Conservation (phyloP, 352 stramenopile genomes). For the Phytophthora melonis region DNA sequence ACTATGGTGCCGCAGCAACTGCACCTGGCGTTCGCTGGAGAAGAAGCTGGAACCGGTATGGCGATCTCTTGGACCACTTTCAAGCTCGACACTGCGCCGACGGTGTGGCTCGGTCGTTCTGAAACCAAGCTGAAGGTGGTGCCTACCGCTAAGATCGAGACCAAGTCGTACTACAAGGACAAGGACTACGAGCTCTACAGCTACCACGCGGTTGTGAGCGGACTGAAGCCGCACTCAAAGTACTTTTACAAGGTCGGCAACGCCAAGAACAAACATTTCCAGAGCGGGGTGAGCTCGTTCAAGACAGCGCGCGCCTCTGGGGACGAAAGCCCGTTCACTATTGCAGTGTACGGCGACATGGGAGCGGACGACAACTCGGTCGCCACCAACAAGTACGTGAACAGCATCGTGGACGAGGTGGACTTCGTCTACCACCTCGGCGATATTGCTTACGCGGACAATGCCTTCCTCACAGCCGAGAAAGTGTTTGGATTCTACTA, state of each 20-base stretch:
- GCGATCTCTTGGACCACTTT: constrained; percentile 51
- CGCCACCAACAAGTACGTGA: constrained; percentile 48
- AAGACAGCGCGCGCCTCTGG: not conserved
- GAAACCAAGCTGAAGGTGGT: constrained; percentile 19
- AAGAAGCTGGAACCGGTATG: constrained; percentile 39
- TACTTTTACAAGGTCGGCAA: not conserved
- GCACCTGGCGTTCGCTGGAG: constrained; percentile 54
- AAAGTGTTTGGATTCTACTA: constrained; percentile 42
- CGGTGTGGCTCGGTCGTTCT: constrained; percentile 38
- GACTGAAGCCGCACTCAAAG: not conserved
- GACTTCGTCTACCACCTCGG: constrained; percentile 48
- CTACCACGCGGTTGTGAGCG: not conserved
- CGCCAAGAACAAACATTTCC: not conserved
- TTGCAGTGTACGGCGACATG: constrained; percentile 44
- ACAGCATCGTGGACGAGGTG: constrained; percentile 28
- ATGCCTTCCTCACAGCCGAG: constrained; percentile 31
- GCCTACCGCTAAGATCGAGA: constrained; percentile 15
- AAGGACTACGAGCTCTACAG: constrained; percentile 51
- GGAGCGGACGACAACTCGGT: constrained; percentile 36
- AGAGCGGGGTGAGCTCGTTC: not conserved
- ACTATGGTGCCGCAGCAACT: constrained; percentile 53
- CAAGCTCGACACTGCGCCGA: constrained; percentile 23
- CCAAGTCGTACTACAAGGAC: constrained; percentile 49
- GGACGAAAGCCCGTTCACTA: constrained; percentile 20
- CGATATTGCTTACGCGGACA: constrained; percentile 46